phyloP scores from a whole-genome alignment of 208 protist genomes.

The Hexamita inflata region DNA sequence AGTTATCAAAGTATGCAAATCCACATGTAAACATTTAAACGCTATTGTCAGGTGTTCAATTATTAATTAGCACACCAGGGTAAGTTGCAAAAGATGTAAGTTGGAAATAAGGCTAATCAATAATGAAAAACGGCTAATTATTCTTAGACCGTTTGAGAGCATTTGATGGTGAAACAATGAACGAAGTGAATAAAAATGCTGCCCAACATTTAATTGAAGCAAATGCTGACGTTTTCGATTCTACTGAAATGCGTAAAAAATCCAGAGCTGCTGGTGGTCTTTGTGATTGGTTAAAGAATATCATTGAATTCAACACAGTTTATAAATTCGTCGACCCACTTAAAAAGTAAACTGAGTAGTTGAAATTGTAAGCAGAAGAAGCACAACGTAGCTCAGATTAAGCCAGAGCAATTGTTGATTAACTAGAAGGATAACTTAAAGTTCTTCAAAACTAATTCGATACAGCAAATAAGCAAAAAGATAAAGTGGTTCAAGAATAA shows the following conservation, averaged over 20 bases:
- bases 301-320: constrained; percentile 76
- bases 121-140: constrained; percentile 78
- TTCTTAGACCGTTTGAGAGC: constrained; percentile 71
- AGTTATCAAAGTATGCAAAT: constrained; percentile 83
- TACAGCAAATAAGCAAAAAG: constrained; percentile 30
- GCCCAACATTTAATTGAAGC: too few species aligned
- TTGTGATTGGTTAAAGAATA: constrained; percentile 81
- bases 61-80: constrained; percentile 70
- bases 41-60: constrained; percentile 76
- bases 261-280: constrained; percentile 81
- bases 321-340: constrained; percentile 73
- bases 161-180: constrained; percentile 83
- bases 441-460: too few species aligned
- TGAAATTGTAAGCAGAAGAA: constrained; percentile 64
- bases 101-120: constrained; percentile 84
- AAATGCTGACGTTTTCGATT: too few species aligned
- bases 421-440: too few species aligned
- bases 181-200: constrained; percentile 46
- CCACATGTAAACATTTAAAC: constrained; percentile 76
- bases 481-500: constrained; percentile 38
- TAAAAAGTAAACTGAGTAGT: constrained; percentile 62
- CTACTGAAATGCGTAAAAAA: too few species aligned
- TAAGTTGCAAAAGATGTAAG: constrained; percentile 64
- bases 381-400: too few species aligned
- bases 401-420: too few species aligned